A percentile compares a stretch with the other conserved stretches of the same genome.
Evolutionary conservation across 2,329 filamentous ascomycete species (phyloP).

Genomic region (Colletotrichum orbiculare): DNA sequence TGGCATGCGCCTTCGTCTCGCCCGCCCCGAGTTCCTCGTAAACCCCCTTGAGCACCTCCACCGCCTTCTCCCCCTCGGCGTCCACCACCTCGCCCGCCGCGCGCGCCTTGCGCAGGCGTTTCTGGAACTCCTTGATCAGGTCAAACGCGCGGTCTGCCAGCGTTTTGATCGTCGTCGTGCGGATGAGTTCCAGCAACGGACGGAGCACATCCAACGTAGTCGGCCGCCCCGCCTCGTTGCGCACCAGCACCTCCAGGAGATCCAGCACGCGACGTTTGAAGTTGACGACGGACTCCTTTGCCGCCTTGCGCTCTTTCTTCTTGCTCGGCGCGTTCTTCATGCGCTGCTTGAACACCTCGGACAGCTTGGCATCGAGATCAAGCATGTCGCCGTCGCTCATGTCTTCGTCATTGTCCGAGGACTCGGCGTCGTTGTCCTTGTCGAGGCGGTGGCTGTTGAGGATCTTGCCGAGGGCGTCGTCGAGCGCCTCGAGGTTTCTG

Average conservation of each 20-base stretch:
- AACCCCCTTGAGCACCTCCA: constrained; percentile 71
- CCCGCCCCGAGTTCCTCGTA: constrained; percentile 74
- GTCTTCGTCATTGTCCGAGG: constrained; percentile 75
- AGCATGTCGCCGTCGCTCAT: constrained; percentile 99
- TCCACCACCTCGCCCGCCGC: constrained; percentile 51
- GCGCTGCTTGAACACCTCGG: constrained; percentile 85
- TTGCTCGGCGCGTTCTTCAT: constrained; percentile 71
- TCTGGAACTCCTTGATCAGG: constrained; percentile 79
- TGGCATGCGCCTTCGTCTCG: constrained; percentile 76
- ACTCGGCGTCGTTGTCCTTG: constrained; percentile 66
- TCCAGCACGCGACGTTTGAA: constrained; percentile 97
- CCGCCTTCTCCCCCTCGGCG: constrained; percentile 55
- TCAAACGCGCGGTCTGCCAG: constrained; percentile 78
- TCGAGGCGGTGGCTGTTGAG: constrained; percentile 77
- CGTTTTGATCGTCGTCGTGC: constrained; percentile 80
- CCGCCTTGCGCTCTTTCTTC: constrained; percentile 87
- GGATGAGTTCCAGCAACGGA: constrained; percentile 80
- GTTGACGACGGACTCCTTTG: constrained; percentile 88
- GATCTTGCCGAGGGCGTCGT: constrained; percentile 81
- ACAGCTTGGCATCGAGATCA: constrained; percentile 83
- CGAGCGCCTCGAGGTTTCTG: constrained; percentile 63
- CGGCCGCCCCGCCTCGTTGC: constrained; percentile 76
- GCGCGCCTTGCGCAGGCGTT: constrained; percentile 69
- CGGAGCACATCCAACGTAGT: constrained; percentile 77
- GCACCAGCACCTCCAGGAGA: constrained; percentile 85